Evolutionary conservation across 164 flowering plant genomes (phyloP).

Genomic region (Dillenia turbinata): DNA sequence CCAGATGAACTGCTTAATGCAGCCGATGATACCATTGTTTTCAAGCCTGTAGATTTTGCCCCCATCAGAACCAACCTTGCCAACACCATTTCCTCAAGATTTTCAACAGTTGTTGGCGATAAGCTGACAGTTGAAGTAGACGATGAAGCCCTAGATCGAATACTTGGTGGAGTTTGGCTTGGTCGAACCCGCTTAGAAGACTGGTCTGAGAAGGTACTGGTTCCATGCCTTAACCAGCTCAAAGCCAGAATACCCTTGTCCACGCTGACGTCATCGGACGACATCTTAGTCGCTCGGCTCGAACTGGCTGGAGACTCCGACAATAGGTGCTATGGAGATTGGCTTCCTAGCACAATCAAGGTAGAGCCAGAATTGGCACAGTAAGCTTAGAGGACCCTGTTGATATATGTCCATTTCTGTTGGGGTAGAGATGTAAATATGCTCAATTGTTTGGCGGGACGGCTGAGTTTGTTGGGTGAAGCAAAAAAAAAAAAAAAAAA

Average conservation of each 20-base stretch:
- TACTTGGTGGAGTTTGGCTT: constrained; percentile 67
- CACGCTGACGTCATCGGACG: constrained; percentile 1
- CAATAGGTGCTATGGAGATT: constrained; percentile 29
- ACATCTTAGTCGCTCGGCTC: constrained; percentile 32
- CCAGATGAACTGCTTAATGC: constrained; percentile 39
- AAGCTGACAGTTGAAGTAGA: constrained; percentile 38
- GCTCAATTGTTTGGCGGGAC: constrained; percentile 16
- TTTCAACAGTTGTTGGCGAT: constrained; percentile 33
- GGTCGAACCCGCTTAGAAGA: constrained; percentile 55
- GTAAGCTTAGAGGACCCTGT: neutral
- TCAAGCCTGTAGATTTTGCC: constrained; percentile 63
- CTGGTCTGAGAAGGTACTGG: constrained; percentile 63
- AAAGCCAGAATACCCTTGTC: constrained; percentile 23
- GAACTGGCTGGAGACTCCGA: constrained; percentile 34
- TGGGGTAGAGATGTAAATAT: constrained; percentile 38
- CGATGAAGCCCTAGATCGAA: constrained; percentile 56
- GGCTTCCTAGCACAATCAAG: constrained; percentile 43
- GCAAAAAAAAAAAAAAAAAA: neutral
- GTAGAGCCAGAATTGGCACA: constrained; percentile 25
- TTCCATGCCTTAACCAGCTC: constrained; percentile 61
- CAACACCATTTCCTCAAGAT: constrained; percentile 38
- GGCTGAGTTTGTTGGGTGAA: neutral
- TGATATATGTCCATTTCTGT: constrained; percentile 7
- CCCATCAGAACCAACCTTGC: constrained; percentile 33
- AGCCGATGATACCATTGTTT: constrained; percentile 60